Conservation (phyloP, 495 filamentous ascomycete genomes). For the Neurospora pannonica region DNA sequence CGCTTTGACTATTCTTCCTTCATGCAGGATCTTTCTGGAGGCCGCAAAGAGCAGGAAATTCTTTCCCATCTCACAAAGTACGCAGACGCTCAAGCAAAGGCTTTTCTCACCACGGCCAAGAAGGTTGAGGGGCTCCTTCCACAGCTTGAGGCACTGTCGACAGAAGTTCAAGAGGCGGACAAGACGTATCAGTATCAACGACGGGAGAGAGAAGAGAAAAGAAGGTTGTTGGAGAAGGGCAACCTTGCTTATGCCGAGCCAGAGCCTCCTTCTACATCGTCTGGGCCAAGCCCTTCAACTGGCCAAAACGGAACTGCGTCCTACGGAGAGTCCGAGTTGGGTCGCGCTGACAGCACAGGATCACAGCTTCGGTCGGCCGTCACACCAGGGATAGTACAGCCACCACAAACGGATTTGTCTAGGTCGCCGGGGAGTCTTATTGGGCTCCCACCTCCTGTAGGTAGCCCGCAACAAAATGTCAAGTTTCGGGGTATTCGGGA, state of each 20-base stretch:
- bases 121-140: conserved; percentile 83
- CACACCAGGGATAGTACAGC: conserved; percentile 15
- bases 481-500: conserved; percentile 85
- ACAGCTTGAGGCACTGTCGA: conserved; percentile 83
- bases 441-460: conserved; percentile 22
- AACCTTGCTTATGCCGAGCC: conserved; percentile 74
- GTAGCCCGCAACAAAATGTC: conserved; percentile 47
- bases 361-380: conserved; percentile 48
- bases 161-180: conserved; percentile 81
- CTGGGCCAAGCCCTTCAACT: conserved; percentile 10
- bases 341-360: conserved; percentile 61
- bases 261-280: conserved; percentile 32
- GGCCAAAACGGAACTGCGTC: conserved; percentile 32
- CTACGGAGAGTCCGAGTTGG: conserved; percentile 55
- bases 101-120: conserved; percentile 70
- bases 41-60: conserved; percentile 95
- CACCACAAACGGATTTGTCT: conserved; percentile 23
- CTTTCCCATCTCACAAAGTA: conserved; percentile 92
- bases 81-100: conserved; percentile 80
- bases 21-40: conserved; percentile 96
- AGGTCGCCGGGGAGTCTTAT: conserved; percentile 35
- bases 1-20: conserved; percentile 98
- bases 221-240: conserved; percentile 80
- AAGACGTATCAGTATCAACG: conserved; percentile 93
- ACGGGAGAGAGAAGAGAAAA: conserved; percentile 88